phyloP scores from a whole-genome alignment of 306 rosid genomes.

The Gleditsia sinensis region DNA sequence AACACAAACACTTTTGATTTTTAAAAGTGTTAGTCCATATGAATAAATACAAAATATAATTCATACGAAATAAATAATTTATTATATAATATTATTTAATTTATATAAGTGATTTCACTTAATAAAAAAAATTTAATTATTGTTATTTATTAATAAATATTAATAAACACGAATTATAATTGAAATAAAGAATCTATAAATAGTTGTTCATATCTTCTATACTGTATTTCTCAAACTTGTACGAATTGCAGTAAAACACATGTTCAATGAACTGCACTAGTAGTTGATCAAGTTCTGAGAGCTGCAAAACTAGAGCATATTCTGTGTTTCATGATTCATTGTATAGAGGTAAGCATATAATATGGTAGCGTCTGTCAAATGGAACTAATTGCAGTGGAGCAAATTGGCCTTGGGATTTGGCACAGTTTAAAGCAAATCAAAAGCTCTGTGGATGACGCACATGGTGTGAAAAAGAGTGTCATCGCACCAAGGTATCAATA shows the following conservation, averaged over 20 bases:
- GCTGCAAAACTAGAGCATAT: not conserved
- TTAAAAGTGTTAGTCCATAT: too few species aligned
- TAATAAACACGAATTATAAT: too few species aligned
- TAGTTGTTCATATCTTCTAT: too few species aligned
- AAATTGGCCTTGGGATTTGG: conserved; percentile 11
- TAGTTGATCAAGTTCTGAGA: not conserved
- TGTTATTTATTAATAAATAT: too few species aligned
- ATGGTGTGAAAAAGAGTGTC: conserved; percentile 26
- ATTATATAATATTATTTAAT: too few species aligned
- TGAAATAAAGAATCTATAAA: too few species aligned
- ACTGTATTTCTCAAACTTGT: not conserved
- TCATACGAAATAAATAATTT: too few species aligned
- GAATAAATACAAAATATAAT: too few species aligned
- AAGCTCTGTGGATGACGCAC: conserved; percentile 10
- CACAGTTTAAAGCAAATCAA: conserved; percentile 20
- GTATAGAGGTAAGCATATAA: conserved; percentile 1
- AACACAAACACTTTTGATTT: too few species aligned
- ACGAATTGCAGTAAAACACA: conserved; percentile 14
- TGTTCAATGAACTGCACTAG: not conserved
- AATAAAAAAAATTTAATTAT: too few species aligned
- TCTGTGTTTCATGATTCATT: not conserved
- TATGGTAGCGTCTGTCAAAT: not conserved
- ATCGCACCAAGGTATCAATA: conserved; percentile 33
- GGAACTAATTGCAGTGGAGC: conserved; percentile 22
- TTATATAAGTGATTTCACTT: too few species aligned